Conservation (phyloP, 1,139 yeast species). For the Hyphopichia wangnamkhiaoensis region DNA sequence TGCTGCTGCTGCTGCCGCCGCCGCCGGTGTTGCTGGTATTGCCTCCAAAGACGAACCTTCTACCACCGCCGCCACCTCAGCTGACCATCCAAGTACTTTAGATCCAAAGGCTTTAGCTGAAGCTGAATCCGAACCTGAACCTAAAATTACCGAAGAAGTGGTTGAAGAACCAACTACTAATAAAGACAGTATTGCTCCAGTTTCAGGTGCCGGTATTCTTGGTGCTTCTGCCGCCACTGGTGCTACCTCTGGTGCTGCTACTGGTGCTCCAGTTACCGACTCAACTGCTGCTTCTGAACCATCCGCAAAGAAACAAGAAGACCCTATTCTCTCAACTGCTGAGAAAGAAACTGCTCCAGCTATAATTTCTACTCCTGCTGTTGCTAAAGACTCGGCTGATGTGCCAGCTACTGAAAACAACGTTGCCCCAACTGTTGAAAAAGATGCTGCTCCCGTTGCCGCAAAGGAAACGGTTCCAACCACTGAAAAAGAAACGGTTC, state of each 20-base stretch:
- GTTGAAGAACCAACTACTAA: conserved; percentile 1
- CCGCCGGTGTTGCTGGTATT: conserved; percentile 50
- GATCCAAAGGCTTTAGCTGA: conserved; percentile 2
- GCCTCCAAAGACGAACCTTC: conserved; percentile 34
- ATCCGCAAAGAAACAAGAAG: conserved; percentile 16
- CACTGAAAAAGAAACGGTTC: conserved; percentile 7
- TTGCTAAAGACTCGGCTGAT: conserved; percentile 5
- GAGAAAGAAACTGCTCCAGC: conserved; percentile 4
- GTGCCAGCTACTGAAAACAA: conserved; percentile 10
- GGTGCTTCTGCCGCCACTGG: conserved; percentile 37
- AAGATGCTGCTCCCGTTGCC: conserved; percentile 10
- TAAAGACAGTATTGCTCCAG: conserved; percentile 2
- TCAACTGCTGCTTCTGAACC: conserved; percentile 6
- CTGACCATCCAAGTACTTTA: conserved; percentile 3
- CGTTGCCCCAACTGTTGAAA: conserved; percentile 6
- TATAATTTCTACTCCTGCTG: conserved; percentile 5
- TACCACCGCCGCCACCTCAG: conserved; percentile 3
- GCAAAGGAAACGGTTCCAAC: conserved; percentile 18
- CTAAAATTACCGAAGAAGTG: not conserved
- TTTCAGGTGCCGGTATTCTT: conserved; percentile 19
- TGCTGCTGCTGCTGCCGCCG: conserved; percentile 20
- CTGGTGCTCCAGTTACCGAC: conserved; percentile 9
- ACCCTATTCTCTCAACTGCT: conserved; percentile 7
- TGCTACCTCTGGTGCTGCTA: conserved; percentile 35
- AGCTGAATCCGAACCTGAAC: not conserved